Percentiles rank a stretch among this genome's conserved stretches.
Evolutionary conservation across 768 basidiomycete species (phyloP).

Genomic region (Holtermanniella nyarrowii): DNA sequence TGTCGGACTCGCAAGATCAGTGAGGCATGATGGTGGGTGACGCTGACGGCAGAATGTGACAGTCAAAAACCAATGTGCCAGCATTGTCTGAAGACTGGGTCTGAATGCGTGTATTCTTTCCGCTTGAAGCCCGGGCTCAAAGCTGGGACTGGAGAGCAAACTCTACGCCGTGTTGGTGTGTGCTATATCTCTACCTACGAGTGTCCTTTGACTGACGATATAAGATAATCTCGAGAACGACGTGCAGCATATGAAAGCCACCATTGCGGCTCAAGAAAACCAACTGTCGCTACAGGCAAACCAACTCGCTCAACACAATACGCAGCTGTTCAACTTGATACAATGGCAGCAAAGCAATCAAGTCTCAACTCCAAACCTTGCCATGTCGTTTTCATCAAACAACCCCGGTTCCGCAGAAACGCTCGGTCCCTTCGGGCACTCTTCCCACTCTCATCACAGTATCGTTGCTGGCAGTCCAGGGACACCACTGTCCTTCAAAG

Average conservation of each 20-base stretch:
- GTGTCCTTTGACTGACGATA: neutral
- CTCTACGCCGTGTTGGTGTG: conserved; percentile 31
- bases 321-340: conserved; percentile 10
- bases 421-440: conserved; percentile 7
- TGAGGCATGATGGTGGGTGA: conserved; percentile 4
- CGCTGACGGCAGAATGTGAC: conserved; percentile 21
- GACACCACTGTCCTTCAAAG: conserved; percentile 16
- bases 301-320: conserved; percentile 24
- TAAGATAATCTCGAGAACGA: neutral
- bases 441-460: conserved; percentile 10
- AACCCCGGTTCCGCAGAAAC: conserved; percentile 1
- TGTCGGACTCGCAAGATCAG: conserved; percentile 30
- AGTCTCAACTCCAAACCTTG: neutral
- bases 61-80: conserved; percentile 17
- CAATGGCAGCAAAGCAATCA: conserved; percentile 1
- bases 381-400: neutral
- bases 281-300: conserved; percentile 19
- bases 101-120: conserved; percentile 30
- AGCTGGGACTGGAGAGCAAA: conserved; percentile 34
- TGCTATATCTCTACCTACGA: neutral
- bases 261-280: conserved; percentile 26
- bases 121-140: conserved; percentile 36
- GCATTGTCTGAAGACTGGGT: conserved; percentile 23
- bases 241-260: neutral
- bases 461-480: conserved; percentile 7